Conservation (phyloP, 192 early-diverging fungal genomes). For the Coemansia reversa region DNA sequence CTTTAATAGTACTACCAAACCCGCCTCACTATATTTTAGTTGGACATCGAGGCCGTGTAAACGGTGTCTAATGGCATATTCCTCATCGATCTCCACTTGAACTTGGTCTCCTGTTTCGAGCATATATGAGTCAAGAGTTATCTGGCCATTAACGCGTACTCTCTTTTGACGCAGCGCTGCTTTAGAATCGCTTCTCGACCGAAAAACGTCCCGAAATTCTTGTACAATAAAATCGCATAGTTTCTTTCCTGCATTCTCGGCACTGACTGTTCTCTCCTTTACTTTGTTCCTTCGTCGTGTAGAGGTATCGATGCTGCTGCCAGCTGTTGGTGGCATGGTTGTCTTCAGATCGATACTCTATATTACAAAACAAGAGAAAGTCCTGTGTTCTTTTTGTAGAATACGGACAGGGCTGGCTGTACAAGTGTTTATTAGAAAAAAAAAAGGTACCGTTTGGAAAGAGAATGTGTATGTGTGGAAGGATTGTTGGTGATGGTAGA, state of each 20-base stretch:
- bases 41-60: constrained; percentile 52
- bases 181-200: constrained; percentile 25
- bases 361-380: no score
- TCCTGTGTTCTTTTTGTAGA: no score
- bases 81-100: constrained; percentile 46
- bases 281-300: not conserved
- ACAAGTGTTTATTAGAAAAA: no score
- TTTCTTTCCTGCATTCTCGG: constrained; percentile 18
- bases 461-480: no score
- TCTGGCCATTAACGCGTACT: constrained; percentile 58
- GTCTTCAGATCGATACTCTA: no score
- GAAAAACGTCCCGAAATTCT: constrained; percentile 31
- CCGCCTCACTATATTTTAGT: constrained; percentile 56
- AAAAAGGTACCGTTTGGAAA: no score
- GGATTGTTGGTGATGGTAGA: no score
- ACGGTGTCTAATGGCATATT: constrained; percentile 42
- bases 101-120: constrained; percentile 54
- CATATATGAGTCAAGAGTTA: constrained; percentile 53
- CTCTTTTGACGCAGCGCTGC: constrained; percentile 37
- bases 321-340: not conserved
- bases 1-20: constrained; percentile 59
- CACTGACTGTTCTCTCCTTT: constrained; percentile 12
- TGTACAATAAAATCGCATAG: constrained; percentile 37
- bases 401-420: no score
- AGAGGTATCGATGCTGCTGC: not conserved